phyloP scores from a whole-genome alignment of 75 land plant species.

The Chamaecyparis obtusa region DNA sequence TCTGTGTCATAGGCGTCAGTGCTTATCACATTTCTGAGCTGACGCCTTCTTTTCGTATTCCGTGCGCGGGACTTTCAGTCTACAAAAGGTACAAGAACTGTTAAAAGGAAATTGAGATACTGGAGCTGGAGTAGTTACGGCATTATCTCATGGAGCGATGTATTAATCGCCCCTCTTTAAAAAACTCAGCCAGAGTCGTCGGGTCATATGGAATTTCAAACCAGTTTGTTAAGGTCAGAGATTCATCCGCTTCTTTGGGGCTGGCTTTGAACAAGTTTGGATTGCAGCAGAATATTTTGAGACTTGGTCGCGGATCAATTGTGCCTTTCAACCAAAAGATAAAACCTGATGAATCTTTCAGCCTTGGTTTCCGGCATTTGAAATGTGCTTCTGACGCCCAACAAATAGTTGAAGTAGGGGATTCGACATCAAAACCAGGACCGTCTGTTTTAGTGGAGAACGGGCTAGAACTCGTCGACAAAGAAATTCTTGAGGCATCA shows the following conservation, averaged over 20 bases:
- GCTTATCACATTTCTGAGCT: not conserved
- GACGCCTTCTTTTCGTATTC: not conserved
- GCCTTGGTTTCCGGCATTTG: not conserved
- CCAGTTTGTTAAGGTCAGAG: not conserved
- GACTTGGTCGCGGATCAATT: not conserved
- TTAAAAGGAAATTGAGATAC: not conserved
- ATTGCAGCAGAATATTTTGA: not conserved
- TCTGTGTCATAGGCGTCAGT: not conserved
- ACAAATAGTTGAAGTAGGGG: not conserved
- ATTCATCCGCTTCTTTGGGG: not conserved
- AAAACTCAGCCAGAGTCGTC: not conserved
- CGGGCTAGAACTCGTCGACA: not conserved
- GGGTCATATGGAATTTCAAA: not conserved
- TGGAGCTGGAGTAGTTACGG: not conserved
- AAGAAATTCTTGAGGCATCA: not conserved
- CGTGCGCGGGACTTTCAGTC: not conserved
- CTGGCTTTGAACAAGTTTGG: not conserved
- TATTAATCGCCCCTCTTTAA: not conserved
- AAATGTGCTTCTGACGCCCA: not conserved
- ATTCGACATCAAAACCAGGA: not conserved
- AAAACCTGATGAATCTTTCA: not conserved
- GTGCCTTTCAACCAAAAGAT: not conserved
- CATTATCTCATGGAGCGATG: constrained; percentile 9
- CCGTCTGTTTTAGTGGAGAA: not conserved
- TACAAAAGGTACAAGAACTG: not conserved